These are phyloP conservation scores for Penicillium tannophilum DNA, from an alignment of 495 filamentous ascomycete genomes.

Conservation along the genomic window DNA sequence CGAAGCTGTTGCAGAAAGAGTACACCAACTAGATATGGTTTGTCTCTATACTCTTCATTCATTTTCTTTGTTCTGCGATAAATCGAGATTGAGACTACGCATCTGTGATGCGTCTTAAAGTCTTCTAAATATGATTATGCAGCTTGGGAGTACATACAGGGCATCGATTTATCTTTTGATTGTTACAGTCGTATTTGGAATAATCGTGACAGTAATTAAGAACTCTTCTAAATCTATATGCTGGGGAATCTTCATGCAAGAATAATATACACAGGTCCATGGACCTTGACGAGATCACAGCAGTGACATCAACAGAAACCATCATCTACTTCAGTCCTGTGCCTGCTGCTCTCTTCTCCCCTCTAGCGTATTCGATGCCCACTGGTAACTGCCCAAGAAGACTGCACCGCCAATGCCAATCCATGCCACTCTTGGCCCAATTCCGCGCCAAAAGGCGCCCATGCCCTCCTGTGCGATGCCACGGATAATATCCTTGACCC, in stretches of 20 bases:
- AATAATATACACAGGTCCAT: not conserved
- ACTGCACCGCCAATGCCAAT: conserved; percentile 92
- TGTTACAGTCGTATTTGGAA: not conserved
- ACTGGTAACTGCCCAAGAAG: conserved; percentile 95
- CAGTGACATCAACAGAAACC: not conserved
- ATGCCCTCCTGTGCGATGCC: conserved; percentile 72
- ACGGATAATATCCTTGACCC: conserved; percentile 59
- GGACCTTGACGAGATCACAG: not conserved
- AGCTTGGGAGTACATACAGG: not conserved
- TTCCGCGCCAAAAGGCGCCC: conserved; percentile 81
- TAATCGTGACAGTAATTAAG: no score
- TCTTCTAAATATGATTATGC: not conserved
- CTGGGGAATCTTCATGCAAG: not conserved
- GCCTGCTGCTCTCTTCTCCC: conserved; percentile 28
- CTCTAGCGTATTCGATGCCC: conserved; percentile 74
- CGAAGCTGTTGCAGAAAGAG: conserved; percentile 87
- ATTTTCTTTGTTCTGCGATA: not conserved
- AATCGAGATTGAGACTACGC: not conserved
- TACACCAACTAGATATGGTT: conserved; percentile 56
- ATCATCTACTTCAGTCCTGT: conserved; percentile 1
- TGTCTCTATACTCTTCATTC: not conserved
- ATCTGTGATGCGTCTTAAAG: not conserved
- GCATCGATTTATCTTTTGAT: not conserved
- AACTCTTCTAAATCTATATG: not conserved
- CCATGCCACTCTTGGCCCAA: conserved; percentile 89